These are phyloP conservation scores for Anisodus acutangulus DNA, from an alignment of 257 asterid genomes.

Conservation along the genomic window DNA sequence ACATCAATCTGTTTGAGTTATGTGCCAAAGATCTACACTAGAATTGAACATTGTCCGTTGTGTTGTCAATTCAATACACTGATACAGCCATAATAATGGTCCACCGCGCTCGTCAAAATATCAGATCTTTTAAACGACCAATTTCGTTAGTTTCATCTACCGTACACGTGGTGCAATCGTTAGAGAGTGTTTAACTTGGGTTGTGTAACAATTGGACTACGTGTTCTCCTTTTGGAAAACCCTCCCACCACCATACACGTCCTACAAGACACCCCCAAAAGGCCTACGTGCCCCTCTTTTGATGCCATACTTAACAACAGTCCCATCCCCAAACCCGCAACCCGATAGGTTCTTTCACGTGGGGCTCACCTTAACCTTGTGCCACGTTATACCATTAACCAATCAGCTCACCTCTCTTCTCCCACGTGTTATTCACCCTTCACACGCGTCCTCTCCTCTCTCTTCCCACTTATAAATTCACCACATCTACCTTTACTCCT, in stretches of 20 bases:
- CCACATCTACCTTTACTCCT: background rate
- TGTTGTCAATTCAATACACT: background rate
- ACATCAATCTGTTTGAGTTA: background rate
- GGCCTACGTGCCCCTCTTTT: constrained; percentile 22
- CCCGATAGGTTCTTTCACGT: constrained; percentile 26
- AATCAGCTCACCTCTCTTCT: constrained; percentile 30
- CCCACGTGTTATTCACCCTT: constrained; percentile 48
- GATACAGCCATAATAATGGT: background rate
- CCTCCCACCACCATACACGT: background rate
- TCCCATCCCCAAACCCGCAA: constrained; percentile 17
- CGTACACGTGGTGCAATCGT: constrained; percentile 32
- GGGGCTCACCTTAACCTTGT: constrained; percentile 34
- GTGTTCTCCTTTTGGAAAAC: constrained; percentile 19
- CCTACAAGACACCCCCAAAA: background rate
- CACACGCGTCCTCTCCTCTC: constrained; percentile 36
- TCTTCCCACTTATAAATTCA: constrained; percentile 27
- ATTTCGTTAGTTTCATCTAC: background rate
- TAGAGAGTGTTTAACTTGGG: background rate
- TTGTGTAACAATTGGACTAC: constrained; percentile 25
- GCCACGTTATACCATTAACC: constrained; percentile 52
- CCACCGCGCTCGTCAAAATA: background rate
- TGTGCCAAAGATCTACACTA: background rate
- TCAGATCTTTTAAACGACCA: background rate
- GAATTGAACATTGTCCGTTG: background rate
- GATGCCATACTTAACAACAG: constrained; percentile 40